Evolutionary conservation across 2,329 filamentous ascomycete genomes (phyloP).

Genomic region (Ascochyta rabiei): DNA sequence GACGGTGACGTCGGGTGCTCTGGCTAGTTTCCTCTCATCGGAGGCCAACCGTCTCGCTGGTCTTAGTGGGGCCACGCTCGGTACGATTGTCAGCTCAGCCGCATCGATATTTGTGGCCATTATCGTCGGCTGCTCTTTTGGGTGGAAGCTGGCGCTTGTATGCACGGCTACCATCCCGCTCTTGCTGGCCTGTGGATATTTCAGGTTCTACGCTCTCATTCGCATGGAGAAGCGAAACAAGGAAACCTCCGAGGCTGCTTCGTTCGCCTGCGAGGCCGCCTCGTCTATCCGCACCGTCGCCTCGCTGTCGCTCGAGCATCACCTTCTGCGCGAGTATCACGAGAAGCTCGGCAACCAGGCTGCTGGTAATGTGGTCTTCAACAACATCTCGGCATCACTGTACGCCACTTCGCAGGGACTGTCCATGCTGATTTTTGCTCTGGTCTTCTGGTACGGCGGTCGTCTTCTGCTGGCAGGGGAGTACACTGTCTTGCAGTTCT

Average conservation of each 20-base stretch:
- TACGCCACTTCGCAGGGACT: slow-evolving; percentile 87
- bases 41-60: slow-evolving; percentile 91
- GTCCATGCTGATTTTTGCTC: slow-evolving; percentile 53
- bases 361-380: slow-evolving; percentile 70
- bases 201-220: slow-evolving; percentile 89
- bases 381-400: slow-evolving; percentile 75
- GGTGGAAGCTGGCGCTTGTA: slow-evolving; percentile 88
- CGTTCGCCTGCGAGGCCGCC: slow-evolving; percentile 91
- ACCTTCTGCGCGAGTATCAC: slow-evolving; percentile 78
- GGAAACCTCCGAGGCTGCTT: slow-evolving; percentile 80
- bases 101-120: slow-evolving; percentile 81
- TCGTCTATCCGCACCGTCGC: slow-evolving; percentile 96
- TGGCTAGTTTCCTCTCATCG: slow-evolving; percentile 70
- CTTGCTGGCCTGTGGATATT: slow-evolving; percentile 80
- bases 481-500: slow-evolving; percentile 83
- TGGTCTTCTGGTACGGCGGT: slow-evolving; percentile 50
- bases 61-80: slow-evolving; percentile 84
- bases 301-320: slow-evolving; percentile 82
- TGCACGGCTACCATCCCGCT: slow-evolving; percentile 80
- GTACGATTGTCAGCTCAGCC: slow-evolving; percentile 79
- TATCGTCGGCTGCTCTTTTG: slow-evolving; percentile 70
- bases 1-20: slow-evolving; percentile 85
- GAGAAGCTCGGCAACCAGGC: slow-evolving; percentile 72
- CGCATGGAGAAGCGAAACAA: slow-evolving; percentile 76
- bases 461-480: slow-evolving; percentile 48